Conservation (phyloP, 108 stramenopile species). For the Cyclotella sp. region DNA sequence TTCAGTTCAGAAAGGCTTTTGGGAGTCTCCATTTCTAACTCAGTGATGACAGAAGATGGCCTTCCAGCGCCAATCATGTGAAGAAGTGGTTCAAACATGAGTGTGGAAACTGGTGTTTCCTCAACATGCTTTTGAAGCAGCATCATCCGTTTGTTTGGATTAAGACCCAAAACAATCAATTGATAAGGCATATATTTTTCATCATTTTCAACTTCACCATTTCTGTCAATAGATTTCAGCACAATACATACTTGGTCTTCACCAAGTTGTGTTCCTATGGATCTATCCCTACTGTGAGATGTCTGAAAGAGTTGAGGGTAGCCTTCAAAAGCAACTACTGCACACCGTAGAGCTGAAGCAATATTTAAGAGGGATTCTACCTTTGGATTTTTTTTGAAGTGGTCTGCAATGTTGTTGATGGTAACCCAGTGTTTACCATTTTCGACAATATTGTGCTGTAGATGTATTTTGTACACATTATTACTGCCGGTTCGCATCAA, state of each 20-base stretch:
- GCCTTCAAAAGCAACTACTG: slow-evolving; percentile 52
- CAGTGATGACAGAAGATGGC: slow-evolving; percentile 32
- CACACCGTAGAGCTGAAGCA: slow-evolving; percentile 36
- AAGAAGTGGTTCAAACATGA: slow-evolving; percentile 46
- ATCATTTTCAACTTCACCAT: slow-evolving; percentile 16
- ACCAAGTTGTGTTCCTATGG: slow-evolving; percentile 14
- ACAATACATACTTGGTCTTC: slow-evolving; percentile 25
- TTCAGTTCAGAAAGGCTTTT: slow-evolving; percentile 40
- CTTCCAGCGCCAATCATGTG: slow-evolving; percentile 46
- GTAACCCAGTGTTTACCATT: not conserved
- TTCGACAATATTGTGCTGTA: slow-evolving; percentile 16
- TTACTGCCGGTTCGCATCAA: slow-evolving; percentile 3
- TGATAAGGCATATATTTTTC: not conserved
- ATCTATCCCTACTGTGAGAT: slow-evolving; percentile 2
- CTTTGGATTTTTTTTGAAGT: slow-evolving; percentile 28
- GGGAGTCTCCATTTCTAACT: slow-evolving; percentile 29
- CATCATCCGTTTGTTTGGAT: slow-evolving; percentile 51
- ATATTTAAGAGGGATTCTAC: slow-evolving; percentile 47
- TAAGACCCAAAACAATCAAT: slow-evolving; percentile 41
- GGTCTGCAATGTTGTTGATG: slow-evolving; percentile 12
- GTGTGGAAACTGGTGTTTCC: slow-evolving; percentile 2
- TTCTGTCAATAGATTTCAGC: slow-evolving; percentile 2
- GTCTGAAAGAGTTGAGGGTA: slow-evolving; percentile 46
- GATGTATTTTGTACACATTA: slow-evolving; percentile 13
- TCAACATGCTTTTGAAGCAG: slow-evolving; percentile 45